These are phyloP conservation scores for Sarcomyxa edulis DNA, from an alignment of 768 basidiomycete genomes.

Conservation along the genomic window DNA sequence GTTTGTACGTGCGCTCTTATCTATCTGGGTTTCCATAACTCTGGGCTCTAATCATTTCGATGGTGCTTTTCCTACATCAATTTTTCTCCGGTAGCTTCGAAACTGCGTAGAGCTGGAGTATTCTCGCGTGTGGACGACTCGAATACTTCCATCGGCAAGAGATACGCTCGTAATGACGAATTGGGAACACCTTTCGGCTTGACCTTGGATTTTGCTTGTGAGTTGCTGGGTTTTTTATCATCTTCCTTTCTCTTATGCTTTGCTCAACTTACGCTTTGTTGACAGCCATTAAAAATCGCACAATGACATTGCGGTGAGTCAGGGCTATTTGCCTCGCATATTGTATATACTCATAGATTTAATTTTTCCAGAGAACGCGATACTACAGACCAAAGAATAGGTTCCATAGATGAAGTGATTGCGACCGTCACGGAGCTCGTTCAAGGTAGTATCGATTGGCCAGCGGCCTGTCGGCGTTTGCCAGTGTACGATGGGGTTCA, in stretches of 20 bases:
- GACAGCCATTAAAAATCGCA: conserved; percentile 83
- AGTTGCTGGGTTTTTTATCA: conserved; percentile 20
- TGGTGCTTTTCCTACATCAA: conserved; percentile 6
- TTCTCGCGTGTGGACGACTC: conserved; percentile 96
- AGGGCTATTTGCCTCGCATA: conserved; percentile 4
- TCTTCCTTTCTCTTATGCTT: conserved; percentile 1
- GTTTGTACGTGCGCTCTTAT: conserved; percentile 65
- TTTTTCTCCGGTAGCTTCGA: conserved; percentile 51
- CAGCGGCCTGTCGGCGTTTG: conserved; percentile 62
- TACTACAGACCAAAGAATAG: conserved; percentile 90
- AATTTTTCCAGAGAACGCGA: conserved; percentile 73
- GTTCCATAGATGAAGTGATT: conserved; percentile 85
- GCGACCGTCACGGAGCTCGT: conserved; percentile 74
- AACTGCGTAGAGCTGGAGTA: conserved; percentile 84
- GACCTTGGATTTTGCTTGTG: conserved; percentile 90
- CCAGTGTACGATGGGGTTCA: conserved; percentile 87
- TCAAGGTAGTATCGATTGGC: conserved; percentile 72
- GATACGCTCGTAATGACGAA: conserved; percentile 97
- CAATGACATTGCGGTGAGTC: conserved; percentile 88
- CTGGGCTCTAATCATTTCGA: too few species aligned
- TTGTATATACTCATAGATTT: conserved; percentile 5
- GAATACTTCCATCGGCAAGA: conserved; percentile 90
- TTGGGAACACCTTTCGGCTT: conserved; percentile 96
- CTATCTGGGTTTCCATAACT: too few species aligned
- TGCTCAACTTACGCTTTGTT: conserved; percentile 4